Percentiles rank a stretch among this genome's conserved stretches.
phyloP scores from a whole-genome alignment of 768 basidiomycete species.

The Tylopilus rubrobrunneus region DNA sequence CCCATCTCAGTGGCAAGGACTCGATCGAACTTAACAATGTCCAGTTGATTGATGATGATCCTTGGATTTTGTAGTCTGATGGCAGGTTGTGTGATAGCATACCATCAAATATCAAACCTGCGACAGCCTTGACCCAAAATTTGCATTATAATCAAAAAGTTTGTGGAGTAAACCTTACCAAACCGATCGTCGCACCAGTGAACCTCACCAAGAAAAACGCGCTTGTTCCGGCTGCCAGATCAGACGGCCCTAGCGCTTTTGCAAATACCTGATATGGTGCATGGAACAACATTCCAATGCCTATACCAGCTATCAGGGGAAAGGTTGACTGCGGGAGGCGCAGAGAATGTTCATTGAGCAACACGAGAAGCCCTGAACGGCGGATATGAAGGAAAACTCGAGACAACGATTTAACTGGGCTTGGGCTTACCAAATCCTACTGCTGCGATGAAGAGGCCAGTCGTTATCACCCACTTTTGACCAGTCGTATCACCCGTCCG shows the following conservation, averaged over 20 bases:
- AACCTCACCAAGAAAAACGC: constrained; percentile 87
- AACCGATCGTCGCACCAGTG: constrained; percentile 78
- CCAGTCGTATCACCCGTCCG: constrained; percentile 53
- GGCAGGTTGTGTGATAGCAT: constrained; percentile 49
- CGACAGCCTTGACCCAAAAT: constrained; percentile 52
- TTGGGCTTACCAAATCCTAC: constrained; percentile 64
- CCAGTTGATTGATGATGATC: constrained; percentile 52
- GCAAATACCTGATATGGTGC: constrained; percentile 81
- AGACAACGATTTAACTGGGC: background rate
- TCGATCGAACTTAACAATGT: constrained; percentile 44
- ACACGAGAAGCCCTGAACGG: constrained; percentile 57
- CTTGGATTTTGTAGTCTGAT: constrained; percentile 37
- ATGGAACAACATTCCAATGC: constrained; percentile 81
- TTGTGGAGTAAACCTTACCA: constrained; percentile 45
- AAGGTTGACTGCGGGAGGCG: constrained; percentile 46
- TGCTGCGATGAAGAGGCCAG: constrained; percentile 61
- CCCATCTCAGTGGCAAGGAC: constrained; percentile 41
- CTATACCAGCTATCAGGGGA: constrained; percentile 70
- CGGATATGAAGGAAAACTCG: constrained; percentile 10
- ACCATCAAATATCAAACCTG: constrained; percentile 70
- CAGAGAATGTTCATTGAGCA: constrained; percentile 53
- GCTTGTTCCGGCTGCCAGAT: constrained; percentile 76
- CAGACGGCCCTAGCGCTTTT: constrained; percentile 56
- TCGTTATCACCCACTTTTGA: constrained; percentile 61
- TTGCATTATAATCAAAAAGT: constrained; percentile 8